Evolutionary conservation across 116 monocot species (phyloP).

Genomic region (Trichopus zeylanicus): DNA sequence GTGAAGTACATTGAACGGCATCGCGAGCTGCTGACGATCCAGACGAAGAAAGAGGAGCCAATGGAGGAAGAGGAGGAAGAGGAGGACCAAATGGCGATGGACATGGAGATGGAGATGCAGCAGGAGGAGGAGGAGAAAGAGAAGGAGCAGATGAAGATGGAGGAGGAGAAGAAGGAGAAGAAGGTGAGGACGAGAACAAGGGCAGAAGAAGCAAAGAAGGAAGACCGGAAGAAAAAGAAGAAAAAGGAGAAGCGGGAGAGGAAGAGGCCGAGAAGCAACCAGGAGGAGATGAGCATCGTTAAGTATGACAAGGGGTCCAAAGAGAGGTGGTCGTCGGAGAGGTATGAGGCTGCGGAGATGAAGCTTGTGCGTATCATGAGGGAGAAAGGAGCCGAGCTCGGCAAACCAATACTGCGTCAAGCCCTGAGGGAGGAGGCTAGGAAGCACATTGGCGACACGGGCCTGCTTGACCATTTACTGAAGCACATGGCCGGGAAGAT

Average conservation of each 20-base stretch:
- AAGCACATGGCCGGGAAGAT: slow-evolving; percentile 87
- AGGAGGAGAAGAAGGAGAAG: slow-evolving; percentile 1
- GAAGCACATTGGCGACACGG: slow-evolving; percentile 89
- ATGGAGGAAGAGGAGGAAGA: slow-evolving; percentile 3
- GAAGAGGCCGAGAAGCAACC: neutral
- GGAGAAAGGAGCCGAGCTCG: slow-evolving; percentile 44
- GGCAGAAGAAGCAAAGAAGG: slow-evolving; percentile 8
- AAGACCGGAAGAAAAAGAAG: slow-evolving; percentile 3
- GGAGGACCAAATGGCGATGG: neutral
- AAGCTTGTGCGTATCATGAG: slow-evolving; percentile 73
- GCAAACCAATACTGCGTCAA: slow-evolving; percentile 49
- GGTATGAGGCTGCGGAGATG: slow-evolving; percentile 68
- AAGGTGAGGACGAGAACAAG: slow-evolving; percentile 8
- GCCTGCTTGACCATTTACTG: slow-evolving; percentile 83
- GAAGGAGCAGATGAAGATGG: slow-evolving; percentile 1
- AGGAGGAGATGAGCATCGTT: neutral
- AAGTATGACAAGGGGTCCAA: slow-evolving; percentile 3
- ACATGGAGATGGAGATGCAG: neutral
- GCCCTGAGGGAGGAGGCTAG: slow-evolving; percentile 71
- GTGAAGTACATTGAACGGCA: slow-evolving; percentile 51
- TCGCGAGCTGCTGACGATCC: neutral
- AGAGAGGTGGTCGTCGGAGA: slow-evolving; percentile 14
- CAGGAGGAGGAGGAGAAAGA: neutral
- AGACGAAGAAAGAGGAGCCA: neutral
- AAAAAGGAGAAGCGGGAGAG: slow-evolving; percentile 7